Conservation (phyloP, 2,329 filamentous ascomycete genomes). For the Akanthomyces uredinophilus region DNA sequence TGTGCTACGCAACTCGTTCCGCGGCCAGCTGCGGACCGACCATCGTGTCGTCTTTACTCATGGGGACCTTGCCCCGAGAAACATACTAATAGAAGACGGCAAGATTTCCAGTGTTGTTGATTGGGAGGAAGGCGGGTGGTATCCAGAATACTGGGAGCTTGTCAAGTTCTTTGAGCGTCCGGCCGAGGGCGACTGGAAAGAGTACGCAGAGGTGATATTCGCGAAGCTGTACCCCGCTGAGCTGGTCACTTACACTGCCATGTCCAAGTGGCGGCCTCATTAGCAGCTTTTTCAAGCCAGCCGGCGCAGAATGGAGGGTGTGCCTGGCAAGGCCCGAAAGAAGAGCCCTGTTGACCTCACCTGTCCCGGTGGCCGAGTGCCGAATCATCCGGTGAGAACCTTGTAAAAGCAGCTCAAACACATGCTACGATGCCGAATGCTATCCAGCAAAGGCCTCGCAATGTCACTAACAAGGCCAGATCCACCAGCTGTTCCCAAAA, state of each 20-base stretch:
- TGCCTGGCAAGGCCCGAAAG: too few species aligned
- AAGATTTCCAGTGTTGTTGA: slow-evolving; percentile 37
- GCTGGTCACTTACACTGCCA: slow-evolving; percentile 17
- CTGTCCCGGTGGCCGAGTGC: too few species aligned
- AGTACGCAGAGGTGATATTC: slow-evolving; percentile 18
- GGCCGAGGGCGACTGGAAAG: slow-evolving; percentile 15
- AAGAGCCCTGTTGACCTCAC: too few species aligned
- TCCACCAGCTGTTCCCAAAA: not conserved
- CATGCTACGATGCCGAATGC: not conserved
- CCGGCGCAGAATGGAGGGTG: too few species aligned
- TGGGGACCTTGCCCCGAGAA: slow-evolving; percentile 42
- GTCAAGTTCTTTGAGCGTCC: slow-evolving; percentile 20
- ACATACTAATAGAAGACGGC: slow-evolving; percentile 37
- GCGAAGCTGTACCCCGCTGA: slow-evolving; percentile 14
- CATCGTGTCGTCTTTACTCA: slow-evolving; percentile 43
- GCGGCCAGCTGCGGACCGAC: slow-evolving; percentile 19
- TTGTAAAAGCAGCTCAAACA: not conserved
- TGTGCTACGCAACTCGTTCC: slow-evolving; percentile 21
- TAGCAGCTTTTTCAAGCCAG: not conserved
- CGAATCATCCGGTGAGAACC: too few species aligned
- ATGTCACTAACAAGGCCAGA: not conserved
- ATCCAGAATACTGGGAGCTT: slow-evolving; percentile 32
- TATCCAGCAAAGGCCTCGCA: not conserved
- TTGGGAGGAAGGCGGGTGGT: slow-evolving; percentile 44
- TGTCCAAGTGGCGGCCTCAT: slow-evolving; percentile 16